Base-by-base conservation (phyloP, 495 filamentous ascomycete species). In the Tuber microsphaerosporum region DNA sequence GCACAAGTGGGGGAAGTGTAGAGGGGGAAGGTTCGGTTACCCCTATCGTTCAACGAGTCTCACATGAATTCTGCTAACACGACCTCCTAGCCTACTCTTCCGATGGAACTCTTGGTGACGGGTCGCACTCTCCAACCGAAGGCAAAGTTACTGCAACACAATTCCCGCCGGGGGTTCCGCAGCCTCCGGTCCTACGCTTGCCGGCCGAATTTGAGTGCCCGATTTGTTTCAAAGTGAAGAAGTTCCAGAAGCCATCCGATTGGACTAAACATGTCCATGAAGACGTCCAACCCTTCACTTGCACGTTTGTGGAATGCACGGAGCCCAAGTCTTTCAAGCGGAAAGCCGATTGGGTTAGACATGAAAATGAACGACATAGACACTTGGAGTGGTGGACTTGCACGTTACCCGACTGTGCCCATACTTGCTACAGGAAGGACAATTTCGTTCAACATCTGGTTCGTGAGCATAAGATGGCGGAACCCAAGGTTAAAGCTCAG, bases 261-360 rank as follows among this genome's bases (percentile, higher is more conserved):
- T 98, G 94, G 94, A 96, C 94, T 20, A 98, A 98, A 83, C 94
- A 98, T 81, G 92, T 98, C 9, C 93, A 97, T 81, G 94, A 98
- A 83, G 94, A 98, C 82, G 89, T 97, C 17, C 92, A 96, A 82
- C 94, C 94, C 7, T 98, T 97, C 80, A 97, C 93, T 14, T 98
- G 94, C 84, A 98, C 93, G 0, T 97, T 95, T 84, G 88, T 90
- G 19, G 85, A 90, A 41, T 98, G 94, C 84, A 88, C 86, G 43
- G 94, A 97, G 72, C 91, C 93, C 39, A 97, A 97, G 84, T 94
- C 93, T 37, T 98, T 97, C 86, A 98, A 98, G 84, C 88, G 94
- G 61, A 98, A 98, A 84, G 94, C 94, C 26, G 94, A 98, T 82
- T 98, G 94, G 94, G 94, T 98, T 41, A 88, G 94, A 44, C 94